phyloP scores from a whole-genome alignment of 2,329 filamentous ascomycete species.

The Alternaria gansuensis region DNA sequence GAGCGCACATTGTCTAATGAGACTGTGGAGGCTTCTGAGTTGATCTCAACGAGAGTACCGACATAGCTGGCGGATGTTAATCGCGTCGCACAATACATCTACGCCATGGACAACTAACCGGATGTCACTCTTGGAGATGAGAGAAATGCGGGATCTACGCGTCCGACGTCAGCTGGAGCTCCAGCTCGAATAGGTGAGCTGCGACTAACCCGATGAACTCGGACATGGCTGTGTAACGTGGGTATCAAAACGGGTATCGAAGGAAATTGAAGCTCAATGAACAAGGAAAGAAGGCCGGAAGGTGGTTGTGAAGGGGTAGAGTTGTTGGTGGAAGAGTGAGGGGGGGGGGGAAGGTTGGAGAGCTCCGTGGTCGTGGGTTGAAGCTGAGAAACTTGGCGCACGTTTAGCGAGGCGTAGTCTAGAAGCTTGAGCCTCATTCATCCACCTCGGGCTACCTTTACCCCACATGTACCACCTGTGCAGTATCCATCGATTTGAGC shows the following conservation, averaged over 20 bases:
- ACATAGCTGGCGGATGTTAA: constrained; percentile 74
- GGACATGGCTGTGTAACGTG: constrained; percentile 59
- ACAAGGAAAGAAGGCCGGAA: constrained; percentile 32
- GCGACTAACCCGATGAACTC: constrained; percentile 67
- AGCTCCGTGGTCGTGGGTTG: constrained; percentile 27
- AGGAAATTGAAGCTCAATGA: constrained; percentile 32
- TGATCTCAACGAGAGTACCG: constrained; percentile 96
- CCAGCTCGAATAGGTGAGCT: constrained; percentile 44
- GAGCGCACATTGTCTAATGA: constrained; percentile 96
- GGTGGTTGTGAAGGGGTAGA: constrained; percentile 31
- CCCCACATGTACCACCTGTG: constrained; percentile 29
- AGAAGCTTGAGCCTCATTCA: constrained; percentile 25
- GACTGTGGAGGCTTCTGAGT: constrained; percentile 95
- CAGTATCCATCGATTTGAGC: constrained; percentile 1
- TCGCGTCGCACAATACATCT: constrained; percentile 26
- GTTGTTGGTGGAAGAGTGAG: constrained; percentile 24
- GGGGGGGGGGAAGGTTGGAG: constrained; percentile 23
- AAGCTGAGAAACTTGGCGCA: constrained; percentile 34
- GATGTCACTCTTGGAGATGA: constrained; percentile 97
- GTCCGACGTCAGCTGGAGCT: constrained; percentile 49
- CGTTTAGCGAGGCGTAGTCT: constrained; percentile 30
- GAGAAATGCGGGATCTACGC: constrained; percentile 85
- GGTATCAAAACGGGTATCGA: constrained; percentile 39
- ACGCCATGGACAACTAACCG: constrained; percentile 67
- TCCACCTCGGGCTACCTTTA: constrained; percentile 24